These are phyloP conservation scores for Pleurostoma richardsiae DNA, from an alignment of 2,329 filamentous ascomycete species.

Conservation along the genomic window DNA sequence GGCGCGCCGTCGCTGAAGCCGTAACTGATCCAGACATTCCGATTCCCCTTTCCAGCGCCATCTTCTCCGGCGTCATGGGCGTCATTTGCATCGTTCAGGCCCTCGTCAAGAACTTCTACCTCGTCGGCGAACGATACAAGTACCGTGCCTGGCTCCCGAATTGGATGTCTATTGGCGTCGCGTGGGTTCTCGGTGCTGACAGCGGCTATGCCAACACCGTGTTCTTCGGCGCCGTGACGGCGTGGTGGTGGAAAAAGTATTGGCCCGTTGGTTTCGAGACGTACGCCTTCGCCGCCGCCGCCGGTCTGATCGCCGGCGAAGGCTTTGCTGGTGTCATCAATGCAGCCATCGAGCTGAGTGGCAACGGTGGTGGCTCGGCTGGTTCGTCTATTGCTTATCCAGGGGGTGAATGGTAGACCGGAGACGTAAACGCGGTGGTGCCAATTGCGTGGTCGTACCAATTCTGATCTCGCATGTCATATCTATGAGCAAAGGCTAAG, in stretches of 20 bases:
- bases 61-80: conserved; percentile 53
- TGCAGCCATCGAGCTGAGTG: conserved; percentile 20
- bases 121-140: conserved; percentile 48
- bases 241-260: conserved; percentile 49
- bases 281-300: conserved; percentile 54
- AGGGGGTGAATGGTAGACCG: not conserved
- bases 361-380: conserved; percentile 1
- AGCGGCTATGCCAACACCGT: conserved; percentile 55
- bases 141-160: conserved; percentile 53
- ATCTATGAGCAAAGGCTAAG: too few species aligned
- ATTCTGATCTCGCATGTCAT: too few species aligned
- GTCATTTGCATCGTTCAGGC: conserved; percentile 36
- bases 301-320: conserved; percentile 58
- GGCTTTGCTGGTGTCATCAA: conserved; percentile 59
- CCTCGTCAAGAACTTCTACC: conserved; percentile 11
- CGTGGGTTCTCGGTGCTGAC: conserved; percentile 48
- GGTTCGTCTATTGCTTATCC: not conserved
- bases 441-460: too few species aligned
- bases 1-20: conserved; percentile 59
- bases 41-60: conserved; percentile 49
- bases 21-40: conserved; percentile 49
- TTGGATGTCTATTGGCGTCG: conserved; percentile 56
- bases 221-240: conserved; percentile 46
- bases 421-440: too few species aligned
- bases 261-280: conserved; percentile 48